Evolutionary conservation across 75 land plant species (phyloP), one percentile per base, ranked within the genome.

Genomic region (Cryptomeria japonica): DNA sequence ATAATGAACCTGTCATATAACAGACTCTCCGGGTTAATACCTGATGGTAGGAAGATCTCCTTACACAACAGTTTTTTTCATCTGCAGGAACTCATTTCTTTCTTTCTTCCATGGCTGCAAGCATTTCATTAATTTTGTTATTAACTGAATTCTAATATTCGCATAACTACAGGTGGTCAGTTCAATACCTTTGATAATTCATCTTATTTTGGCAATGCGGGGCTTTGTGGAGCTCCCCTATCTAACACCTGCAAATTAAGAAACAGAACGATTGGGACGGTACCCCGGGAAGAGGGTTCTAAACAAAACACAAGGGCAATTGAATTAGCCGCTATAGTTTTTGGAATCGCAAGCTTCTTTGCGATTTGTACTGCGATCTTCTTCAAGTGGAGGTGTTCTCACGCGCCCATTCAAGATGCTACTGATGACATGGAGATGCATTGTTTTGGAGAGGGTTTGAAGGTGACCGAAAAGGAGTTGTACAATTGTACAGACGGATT

Each of bases 1-100:
- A 51, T 80, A 82, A 28, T 97, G 31, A 97, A 97, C 58, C 87
- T 97, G 32, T 92, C 95, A 22, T 85, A 89, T 89, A 96, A 96
- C 86, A 85, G 85, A 46, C 89, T 97, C 49, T 86, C 56, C 47
- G 97, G 97, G 14, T 68, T 79, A 56, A 93, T 96, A 56, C 96
- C 96, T 28, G 38, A 41, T 19, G 82, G 46, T 79, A 79, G 0
- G 25, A 39, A 0, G 22, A 16, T 39, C 19, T 78, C 41, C 18
- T 38, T 5, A 37, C 42, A 37, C 44, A 1, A 5, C 3, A 34
- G 37, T 15, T 37, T 36, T 76, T 32, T 76, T 14, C 0, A 31
- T 31, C 11, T 31, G 12, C 13, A 31, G 31, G 12, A 28, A 3
- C 31, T n/a, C 14, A 5, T 32, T 34, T 34, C 37, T 12, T 75